Conservation (phyloP, 208 protist species). For the Naegleria gruberi region DNA sequence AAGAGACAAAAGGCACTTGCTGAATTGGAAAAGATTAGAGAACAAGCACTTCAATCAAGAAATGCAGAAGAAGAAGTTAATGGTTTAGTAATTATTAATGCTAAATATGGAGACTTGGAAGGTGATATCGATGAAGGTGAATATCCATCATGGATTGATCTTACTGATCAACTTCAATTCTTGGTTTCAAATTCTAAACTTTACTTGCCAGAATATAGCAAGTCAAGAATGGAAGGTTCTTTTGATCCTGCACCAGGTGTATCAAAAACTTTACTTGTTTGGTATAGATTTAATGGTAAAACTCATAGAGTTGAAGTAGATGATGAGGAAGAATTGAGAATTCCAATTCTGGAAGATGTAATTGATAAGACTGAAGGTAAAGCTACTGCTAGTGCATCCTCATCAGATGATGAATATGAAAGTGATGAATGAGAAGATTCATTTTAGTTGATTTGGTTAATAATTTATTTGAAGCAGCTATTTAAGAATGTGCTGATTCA, state of each 20-base stretch:
- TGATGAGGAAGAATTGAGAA: slow-evolving; percentile 4
- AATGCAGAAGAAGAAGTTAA: not conserved
- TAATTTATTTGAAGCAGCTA: too few relatives aligned
- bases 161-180: slow-evolving; percentile 17
- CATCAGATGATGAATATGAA: too few relatives aligned
- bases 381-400: too few relatives aligned
- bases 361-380: not conserved
- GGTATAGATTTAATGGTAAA: not conserved
- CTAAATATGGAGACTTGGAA: not conserved
- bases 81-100: slow-evolving; percentile 22
- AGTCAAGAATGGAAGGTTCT: not conserved
- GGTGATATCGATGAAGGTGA: not conserved
- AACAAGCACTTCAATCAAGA: not conserved
- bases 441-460: not conserved
- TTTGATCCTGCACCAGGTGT: not conserved
- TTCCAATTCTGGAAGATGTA: not conserved
- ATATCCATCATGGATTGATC: slow-evolving; percentile 8
- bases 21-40: not conserved
- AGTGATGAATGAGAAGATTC: too few relatives aligned
- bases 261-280: not conserved
- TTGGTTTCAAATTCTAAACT: not conserved
- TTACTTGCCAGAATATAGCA: not conserved
- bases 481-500: not conserved
- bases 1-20: not conserved
- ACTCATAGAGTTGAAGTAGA: not conserved